Evolutionary conservation across 164 flowering plant species (phyloP).

Genomic region (Tetrastigma voinierianum): DNA sequence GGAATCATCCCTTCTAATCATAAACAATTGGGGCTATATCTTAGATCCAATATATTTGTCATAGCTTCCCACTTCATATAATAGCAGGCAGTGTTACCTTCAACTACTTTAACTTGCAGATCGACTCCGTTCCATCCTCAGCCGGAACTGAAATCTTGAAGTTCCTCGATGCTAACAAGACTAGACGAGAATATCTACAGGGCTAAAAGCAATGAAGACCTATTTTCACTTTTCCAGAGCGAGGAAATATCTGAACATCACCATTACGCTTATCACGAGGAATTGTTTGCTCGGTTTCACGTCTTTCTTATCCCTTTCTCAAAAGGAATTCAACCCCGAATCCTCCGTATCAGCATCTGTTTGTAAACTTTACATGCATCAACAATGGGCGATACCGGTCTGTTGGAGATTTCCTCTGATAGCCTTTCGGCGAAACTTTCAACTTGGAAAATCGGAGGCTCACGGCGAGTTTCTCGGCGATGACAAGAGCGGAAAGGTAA

Average conservation of each 20-base stretch:
- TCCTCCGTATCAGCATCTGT: slow-evolving; percentile 80
- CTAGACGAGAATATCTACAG: slow-evolving; percentile 43
- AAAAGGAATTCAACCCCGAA: too few relatives aligned
- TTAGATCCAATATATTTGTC: slow-evolving; percentile 68
- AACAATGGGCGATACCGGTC: slow-evolving; percentile 84
- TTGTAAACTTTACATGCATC: slow-evolving; percentile 94
- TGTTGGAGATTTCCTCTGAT: slow-evolving; percentile 84
- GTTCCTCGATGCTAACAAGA: slow-evolving; percentile 58
- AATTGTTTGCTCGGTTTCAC: slow-evolving; percentile 36
- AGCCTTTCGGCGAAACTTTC: slow-evolving; percentile 66
- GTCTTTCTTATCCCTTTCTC: slow-evolving; percentile 44
- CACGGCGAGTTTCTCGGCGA: slow-evolving; percentile 61
- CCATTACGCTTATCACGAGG: slow-evolving; percentile 29
- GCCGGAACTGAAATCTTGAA: slow-evolving; percentile 27
- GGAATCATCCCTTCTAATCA: slow-evolving; percentile 38
- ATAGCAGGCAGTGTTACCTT: slow-evolving; percentile 71
- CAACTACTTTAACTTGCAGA: slow-evolving; percentile 55
- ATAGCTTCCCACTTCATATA: slow-evolving; percentile 53
- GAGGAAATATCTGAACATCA: slow-evolving; percentile 46
- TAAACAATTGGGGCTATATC: slow-evolving; percentile 63
- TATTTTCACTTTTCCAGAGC: too few relatives aligned
- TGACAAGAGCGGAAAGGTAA: slow-evolving; percentile 76
- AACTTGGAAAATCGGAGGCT: slow-evolving; percentile 76
- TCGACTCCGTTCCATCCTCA: slow-evolving; percentile 10
- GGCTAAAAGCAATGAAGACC: slow-evolving; percentile 23